phyloP scores from a whole-genome alignment of 768 basidiomycete species.

The Amanita pseudoporphyria region DNA sequence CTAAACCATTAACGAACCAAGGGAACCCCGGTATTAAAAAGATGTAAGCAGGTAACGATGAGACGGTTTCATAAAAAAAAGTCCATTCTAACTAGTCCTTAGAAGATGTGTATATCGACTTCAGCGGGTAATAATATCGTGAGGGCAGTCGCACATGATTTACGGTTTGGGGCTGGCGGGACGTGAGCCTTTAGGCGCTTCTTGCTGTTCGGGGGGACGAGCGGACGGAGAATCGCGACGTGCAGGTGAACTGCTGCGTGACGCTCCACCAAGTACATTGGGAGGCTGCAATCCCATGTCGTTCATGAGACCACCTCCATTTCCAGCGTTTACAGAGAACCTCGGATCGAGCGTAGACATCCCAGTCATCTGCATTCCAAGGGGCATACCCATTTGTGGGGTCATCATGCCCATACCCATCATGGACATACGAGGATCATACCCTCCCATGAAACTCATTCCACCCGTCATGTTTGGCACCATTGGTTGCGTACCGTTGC shows the following conservation, averaged over 20 bases:
- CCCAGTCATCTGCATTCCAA: constrained; percentile 55
- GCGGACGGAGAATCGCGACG: constrained; percentile 43
- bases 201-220: constrained; percentile 19
- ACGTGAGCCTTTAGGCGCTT: constrained; percentile 17
- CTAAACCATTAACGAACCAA: neutral
- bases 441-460: constrained; percentile 26
- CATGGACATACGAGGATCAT: constrained; percentile 75
- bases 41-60: constrained; percentile 12
- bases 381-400: constrained; percentile 27
- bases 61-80: neutral
- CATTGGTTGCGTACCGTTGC: constrained; percentile 26
- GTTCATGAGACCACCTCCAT: constrained; percentile 15
- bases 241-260: constrained; percentile 42
- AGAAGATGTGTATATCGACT: constrained; percentile 5
- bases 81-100: constrained; percentile 4
- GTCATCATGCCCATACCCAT: constrained; percentile 42
- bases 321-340: constrained; percentile 31
- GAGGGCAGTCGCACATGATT: neutral
- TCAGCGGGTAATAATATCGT: constrained; percentile 8
- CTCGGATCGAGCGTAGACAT: constrained; percentile 51
- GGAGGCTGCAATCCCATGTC: constrained; percentile 30
- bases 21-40: constrained; percentile 1
- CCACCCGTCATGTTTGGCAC: constrained; percentile 34
- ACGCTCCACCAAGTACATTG: constrained; percentile 22
- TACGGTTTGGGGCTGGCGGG: constrained; percentile 22